Percentiles rank a stretch among this genome's conserved stretches.
Conservation (phyloP, 2,329 filamentous ascomycete species). For the Hypoxylon sp. region DNA sequence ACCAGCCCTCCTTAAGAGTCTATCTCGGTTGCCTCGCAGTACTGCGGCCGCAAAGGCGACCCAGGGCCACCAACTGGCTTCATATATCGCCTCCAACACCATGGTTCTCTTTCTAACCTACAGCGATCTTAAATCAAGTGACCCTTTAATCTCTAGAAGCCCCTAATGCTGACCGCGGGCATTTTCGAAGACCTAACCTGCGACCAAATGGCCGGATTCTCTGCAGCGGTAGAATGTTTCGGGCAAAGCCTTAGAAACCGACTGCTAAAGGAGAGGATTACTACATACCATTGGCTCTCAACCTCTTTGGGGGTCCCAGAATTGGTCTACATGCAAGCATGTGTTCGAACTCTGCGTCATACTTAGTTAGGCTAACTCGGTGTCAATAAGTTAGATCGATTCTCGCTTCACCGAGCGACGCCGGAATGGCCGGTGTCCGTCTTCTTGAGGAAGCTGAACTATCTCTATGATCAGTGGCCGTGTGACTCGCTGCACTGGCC, state of each 20-base stretch:
- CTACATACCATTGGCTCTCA: neutral
- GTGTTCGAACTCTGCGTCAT: neutral
- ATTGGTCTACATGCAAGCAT: neutral
- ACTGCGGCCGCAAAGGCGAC: constrained; percentile 37
- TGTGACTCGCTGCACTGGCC: constrained; percentile 11
- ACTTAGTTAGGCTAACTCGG: constrained; percentile 1
- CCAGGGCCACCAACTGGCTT: constrained; percentile 21
- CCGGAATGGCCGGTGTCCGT: constrained; percentile 11
- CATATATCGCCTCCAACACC: constrained; percentile 32
- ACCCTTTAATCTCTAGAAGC: constrained; percentile 31
- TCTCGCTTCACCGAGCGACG: constrained; percentile 7
- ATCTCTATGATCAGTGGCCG: constrained; percentile 5
- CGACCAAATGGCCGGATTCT: constrained; percentile 12
- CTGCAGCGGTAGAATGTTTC: neutral
- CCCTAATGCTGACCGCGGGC: constrained; percentile 12
- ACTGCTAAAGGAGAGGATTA: neutral
- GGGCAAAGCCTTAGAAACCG: neutral
- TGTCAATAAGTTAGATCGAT: constrained; percentile 10
- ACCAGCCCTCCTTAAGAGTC: constrained; percentile 26
- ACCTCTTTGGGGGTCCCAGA: neutral
- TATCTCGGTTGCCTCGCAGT: constrained; percentile 32
- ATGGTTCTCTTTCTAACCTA: constrained; percentile 28
- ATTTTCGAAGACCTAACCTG: constrained; percentile 18
- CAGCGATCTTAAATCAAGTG: constrained; percentile 34
- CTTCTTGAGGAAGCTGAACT: neutral